These are phyloP conservation scores for Aegilops umbellulata DNA, from an alignment of 176 grass and related monocot genomes.

Conservation along the genomic window DNA sequence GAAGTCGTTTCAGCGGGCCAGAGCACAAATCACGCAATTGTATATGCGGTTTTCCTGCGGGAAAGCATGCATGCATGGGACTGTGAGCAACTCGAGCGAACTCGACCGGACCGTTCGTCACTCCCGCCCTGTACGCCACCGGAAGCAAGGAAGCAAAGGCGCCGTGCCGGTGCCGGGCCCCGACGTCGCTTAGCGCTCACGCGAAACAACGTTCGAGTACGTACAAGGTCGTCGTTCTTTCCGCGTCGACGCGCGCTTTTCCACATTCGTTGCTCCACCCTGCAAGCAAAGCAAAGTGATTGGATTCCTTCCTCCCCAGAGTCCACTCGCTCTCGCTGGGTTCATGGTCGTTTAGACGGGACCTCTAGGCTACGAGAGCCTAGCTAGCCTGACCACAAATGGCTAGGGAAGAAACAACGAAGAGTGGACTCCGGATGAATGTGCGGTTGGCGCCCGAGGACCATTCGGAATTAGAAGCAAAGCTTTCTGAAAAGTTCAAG, in stretches of 20 bases:
- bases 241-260: not conserved
- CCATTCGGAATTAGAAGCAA: too few species aligned
- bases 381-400: not conserved
- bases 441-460: not conserved
- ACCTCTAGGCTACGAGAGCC: not conserved
- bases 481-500: not conserved
- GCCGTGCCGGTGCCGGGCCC: not conserved
- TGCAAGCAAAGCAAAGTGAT: conserved; percentile 24
- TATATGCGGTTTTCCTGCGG: too few species aligned
- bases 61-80: too few species aligned
- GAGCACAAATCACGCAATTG: too few species aligned
- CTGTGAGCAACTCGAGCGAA: too few species aligned
- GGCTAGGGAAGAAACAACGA: too few species aligned
- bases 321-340: not conserved
- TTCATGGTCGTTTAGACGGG: not conserved
- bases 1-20: too few species aligned
- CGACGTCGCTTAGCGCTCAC: conserved; percentile 12
- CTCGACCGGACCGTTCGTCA: too few species aligned
- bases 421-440: not conserved
- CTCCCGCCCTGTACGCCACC: too few species aligned
- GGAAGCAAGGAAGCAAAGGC: not conserved
- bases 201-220: not conserved
- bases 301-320: not conserved
- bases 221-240: not conserved
- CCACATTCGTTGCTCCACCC: conserved; percentile 18